Evolutionary conservation across 2,329 filamentous ascomycete species (phyloP).

Genomic region (Coleophoma cylindrospora): DNA sequence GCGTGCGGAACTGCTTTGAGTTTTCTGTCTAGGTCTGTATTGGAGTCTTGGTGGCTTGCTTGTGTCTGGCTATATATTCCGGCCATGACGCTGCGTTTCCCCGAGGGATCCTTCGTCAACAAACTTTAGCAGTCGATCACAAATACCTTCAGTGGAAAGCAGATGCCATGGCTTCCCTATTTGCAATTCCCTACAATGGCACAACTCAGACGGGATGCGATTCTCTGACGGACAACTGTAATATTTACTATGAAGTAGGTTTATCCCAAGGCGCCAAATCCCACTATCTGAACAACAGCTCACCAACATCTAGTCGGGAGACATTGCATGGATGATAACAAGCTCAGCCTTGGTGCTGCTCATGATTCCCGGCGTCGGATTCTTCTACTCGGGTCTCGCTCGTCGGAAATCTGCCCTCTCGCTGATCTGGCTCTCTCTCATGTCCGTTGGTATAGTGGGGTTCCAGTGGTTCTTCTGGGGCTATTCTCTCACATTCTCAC

Average conservation of each 20-base stretch:
- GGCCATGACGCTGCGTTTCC: too few relatives aligned
- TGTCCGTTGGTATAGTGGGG: constrained; percentile 73
- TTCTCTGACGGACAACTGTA: constrained; percentile 60
- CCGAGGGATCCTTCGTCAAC: too few relatives aligned
- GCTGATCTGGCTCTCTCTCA: constrained; percentile 82
- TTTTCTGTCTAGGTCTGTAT: too few relatives aligned
- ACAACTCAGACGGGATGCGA: constrained; percentile 52
- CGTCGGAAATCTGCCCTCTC: constrained; percentile 82
- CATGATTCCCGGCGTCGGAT: constrained; percentile 85
- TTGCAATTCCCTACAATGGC: constrained; percentile 41
- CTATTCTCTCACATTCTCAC: constrained; percentile 15
- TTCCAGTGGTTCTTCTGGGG: constrained; percentile 52
- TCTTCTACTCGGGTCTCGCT: constrained; percentile 90
- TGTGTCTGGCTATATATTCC: too few relatives aligned
- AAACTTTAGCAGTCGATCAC: too few relatives aligned
- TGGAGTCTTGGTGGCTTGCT: too few relatives aligned
- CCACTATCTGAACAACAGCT: neutral
- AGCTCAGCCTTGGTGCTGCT: constrained; percentile 77
- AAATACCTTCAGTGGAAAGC: neutral
- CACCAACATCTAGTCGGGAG: constrained; percentile 23
- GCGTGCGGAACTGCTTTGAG: too few relatives aligned
- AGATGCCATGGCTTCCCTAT: constrained; percentile 10
- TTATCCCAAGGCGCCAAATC: neutral
- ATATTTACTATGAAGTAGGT: constrained; percentile 73
- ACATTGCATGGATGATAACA: constrained; percentile 78